phyloP scores from a whole-genome alignment of 139 green algal species.

The Klebsormidium nitens region DNA sequence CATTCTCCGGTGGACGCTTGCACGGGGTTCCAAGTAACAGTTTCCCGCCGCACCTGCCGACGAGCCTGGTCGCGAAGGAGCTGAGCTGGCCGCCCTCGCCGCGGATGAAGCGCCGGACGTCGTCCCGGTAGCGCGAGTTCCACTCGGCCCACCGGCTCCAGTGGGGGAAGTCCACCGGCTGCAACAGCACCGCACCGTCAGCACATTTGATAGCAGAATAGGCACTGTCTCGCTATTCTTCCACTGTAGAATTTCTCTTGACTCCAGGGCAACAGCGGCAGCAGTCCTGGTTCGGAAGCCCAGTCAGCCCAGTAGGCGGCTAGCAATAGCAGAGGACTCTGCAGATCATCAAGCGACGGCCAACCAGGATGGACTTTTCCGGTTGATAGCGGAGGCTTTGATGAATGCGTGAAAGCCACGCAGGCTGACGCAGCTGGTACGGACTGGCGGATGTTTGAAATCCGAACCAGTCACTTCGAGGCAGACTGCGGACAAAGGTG shows the following conservation, averaged over 20 bases:
- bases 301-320: not conserved
- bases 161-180: slow-evolving; percentile 63
- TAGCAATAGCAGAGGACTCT: not conserved
- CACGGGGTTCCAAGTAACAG: no score
- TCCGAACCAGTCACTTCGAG: no score
- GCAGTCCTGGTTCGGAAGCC: no score
- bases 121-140: slow-evolving; percentile 90
- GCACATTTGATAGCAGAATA: slow-evolving; percentile 16
- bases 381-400: no score
- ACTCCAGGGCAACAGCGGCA: no score
- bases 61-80: slow-evolving; percentile 37
- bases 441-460: no score
- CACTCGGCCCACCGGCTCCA: slow-evolving; percentile 93
- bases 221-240: not conserved
- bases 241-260: not conserved
- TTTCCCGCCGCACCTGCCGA: slow-evolving; percentile 35
- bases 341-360: not conserved
- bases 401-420: no score
- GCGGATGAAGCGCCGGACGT: slow-evolving; percentile 68
- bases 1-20: no score
- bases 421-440: no score
- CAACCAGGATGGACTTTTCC: no score
- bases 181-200: slow-evolving; percentile 92
- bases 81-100: slow-evolving; percentile 35
- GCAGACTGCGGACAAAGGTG: no score